Conservation (phyloP, 1,139 yeast species). For the Groenewaldozyma sp. region DNA sequence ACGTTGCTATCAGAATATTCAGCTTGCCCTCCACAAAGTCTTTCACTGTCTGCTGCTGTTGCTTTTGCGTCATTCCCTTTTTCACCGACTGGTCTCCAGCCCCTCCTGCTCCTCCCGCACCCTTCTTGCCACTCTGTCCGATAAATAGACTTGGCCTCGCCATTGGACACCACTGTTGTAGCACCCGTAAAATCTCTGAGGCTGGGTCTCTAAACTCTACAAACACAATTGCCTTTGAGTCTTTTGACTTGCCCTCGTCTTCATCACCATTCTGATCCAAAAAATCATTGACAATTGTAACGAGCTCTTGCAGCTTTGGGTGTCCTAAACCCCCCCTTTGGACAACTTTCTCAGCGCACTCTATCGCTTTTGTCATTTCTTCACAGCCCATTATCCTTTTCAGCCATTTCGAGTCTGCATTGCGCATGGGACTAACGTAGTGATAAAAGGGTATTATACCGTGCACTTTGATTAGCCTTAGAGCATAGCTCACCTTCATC, state of each 20-base stretch:
- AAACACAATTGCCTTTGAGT: constrained; percentile 73
- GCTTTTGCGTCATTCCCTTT: constrained; percentile 35
- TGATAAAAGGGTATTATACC: constrained; percentile 72
- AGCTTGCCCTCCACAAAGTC: constrained; percentile 62
- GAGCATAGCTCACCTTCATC: constrained; percentile 60
- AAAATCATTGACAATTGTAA: constrained; percentile 50
- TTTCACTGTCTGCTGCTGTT: constrained; percentile 49
- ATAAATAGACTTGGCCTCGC: constrained; percentile 80
- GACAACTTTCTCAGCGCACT: constrained; percentile 23
- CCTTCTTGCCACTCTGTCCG: constrained; percentile 48
- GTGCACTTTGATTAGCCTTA: constrained; percentile 51
- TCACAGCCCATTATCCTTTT: constrained; percentile 42
- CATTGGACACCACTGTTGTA: constrained; percentile 38
- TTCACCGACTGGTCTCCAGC: constrained; percentile 11
- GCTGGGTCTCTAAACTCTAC: constrained; percentile 89
- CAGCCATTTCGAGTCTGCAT: constrained; percentile 13
- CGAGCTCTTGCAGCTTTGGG: constrained; percentile 58
- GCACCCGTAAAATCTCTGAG: constrained; percentile 63
- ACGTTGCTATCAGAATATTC: constrained; percentile 86
- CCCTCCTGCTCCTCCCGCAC: constrained; percentile 14
- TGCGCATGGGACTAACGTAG: constrained; percentile 24
- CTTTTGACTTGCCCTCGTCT: neutral
- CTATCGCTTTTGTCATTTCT: constrained; percentile 39
- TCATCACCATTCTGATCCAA: constrained; percentile 26
- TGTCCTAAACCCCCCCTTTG: constrained; percentile 49